Evolutionary conservation across 2,329 filamentous ascomycete genomes (phyloP), one percentile per base, ranked within the genome.

Genomic region (Talaromyces amestolkiae): DNA sequence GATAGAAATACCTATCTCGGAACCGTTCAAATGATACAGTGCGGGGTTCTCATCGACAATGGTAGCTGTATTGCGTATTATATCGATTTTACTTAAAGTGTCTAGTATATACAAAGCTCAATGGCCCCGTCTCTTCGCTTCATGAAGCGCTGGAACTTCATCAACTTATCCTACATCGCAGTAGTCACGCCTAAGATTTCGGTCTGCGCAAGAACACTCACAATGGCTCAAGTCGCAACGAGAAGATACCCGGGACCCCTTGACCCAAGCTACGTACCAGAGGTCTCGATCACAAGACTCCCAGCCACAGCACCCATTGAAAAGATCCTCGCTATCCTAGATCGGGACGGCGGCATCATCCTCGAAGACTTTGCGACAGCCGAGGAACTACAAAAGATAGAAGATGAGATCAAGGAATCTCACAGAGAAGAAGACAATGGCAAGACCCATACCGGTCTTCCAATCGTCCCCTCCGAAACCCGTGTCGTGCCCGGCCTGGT

Each of bases 311-410:
- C 71, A 4, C 69, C 75, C 2, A 70, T 75, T 39, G 69, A 70
- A 13, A 68, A 74, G 3, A 76, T 77, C 35, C 67, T 77, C n/a
- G 43, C 61, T 7, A 66, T 76, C 22, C 66, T 78, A 2, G 73
- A 74, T 3, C 71, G 73, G 1, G 75, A 77, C 56, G 76, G 75
- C 31, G 76, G 72, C 22, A 47, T 77, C 3, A 76, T 78, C 64
- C 64, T 78, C 9, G 73, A 69, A 6, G 68, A 73, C 56, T 66
- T 77, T 24, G 72, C 71, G 10, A 63, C 68, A 0, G 17, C 24
- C 9, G 67, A 70, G 9, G 68, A 76, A 3, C 63, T 77, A 15
- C 62, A 68, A 2, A 59, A 69, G 15, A 72, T 61, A 22, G 22
- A 61, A 5, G 27, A 11, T 1, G 58, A 61, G 22, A 35, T 61